These are phyloP conservation scores for Colletotrichum paranaense DNA, from an alignment of 2,329 filamentous ascomycete genomes.

Conservation along the genomic window DNA sequence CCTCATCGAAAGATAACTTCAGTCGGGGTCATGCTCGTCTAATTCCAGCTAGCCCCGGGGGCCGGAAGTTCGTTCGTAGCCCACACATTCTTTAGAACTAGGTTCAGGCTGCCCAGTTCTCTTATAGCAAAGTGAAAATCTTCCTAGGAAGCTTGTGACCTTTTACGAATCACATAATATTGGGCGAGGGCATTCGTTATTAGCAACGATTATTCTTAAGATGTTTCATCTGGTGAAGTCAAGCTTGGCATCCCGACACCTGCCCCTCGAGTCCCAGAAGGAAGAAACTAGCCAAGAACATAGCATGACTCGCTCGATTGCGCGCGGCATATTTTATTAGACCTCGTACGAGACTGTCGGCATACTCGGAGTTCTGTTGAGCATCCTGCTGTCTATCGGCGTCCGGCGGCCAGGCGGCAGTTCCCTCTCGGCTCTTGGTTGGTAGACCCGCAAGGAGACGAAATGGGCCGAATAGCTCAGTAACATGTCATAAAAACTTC, in stretches of 20 bases:
- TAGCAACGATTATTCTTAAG: neutral
- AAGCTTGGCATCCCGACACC: neutral
- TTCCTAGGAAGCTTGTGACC: neutral
- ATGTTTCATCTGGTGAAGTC: neutral
- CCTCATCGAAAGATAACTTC: too few species aligned
- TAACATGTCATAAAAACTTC: neutral
- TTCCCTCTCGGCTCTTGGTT: too few species aligned
- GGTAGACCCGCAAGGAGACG: too few species aligned
- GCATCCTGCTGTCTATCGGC: too few species aligned
- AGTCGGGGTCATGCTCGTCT: too few species aligned
- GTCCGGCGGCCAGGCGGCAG: too few species aligned
- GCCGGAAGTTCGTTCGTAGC: neutral
- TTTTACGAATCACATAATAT: neutral
- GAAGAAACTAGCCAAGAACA: neutral
- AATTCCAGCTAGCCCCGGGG: too few species aligned
- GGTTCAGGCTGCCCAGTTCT: neutral
- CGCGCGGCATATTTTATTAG: rapidly evolving
- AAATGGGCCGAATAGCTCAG: too few species aligned
- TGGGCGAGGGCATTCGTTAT: neutral
- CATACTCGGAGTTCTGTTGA: neutral
- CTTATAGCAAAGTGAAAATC: neutral
- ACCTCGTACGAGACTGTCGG: neutral
- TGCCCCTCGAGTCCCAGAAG: neutral
- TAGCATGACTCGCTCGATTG: neutral
- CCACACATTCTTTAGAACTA: neutral